phyloP scores from a whole-genome alignment of 202 grass and related monocot genomes.

The Brachypodium distachyon region DNA sequence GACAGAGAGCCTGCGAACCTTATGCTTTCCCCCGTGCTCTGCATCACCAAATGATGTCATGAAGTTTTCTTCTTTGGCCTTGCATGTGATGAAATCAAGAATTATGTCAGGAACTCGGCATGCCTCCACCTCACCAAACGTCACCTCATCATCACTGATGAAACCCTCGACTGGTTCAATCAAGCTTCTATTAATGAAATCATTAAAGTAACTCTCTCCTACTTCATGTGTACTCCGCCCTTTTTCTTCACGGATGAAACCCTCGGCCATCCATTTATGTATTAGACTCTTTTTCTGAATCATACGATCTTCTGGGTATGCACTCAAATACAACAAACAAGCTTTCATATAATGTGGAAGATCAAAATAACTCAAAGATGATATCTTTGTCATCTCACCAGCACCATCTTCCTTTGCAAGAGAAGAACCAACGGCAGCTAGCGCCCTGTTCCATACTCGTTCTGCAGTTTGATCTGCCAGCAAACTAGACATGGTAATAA shows the following conservation, averaged over 20 bases:
- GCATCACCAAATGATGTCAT: neutral
- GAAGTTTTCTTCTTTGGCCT: slow-evolving; percentile 20
- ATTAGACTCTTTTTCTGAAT: slow-evolving; percentile 1
- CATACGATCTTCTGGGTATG: slow-evolving; percentile 28
- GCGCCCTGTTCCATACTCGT: slow-evolving; percentile 3
- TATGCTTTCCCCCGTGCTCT: neutral
- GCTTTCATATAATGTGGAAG: slow-evolving; percentile 25
- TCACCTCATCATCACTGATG: too few species aligned
- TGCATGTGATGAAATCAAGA: too few species aligned
- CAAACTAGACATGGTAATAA: slow-evolving; percentile 31
- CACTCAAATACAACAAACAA: slow-evolving; percentile 38
- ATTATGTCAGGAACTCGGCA: slow-evolving; percentile 32
- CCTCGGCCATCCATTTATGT: slow-evolving; percentile 36
- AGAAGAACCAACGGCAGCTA: slow-evolving; percentile 1
- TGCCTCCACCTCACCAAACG: slow-evolving; percentile 5
- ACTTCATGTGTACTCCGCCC: neutral
- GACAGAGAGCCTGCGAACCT: neutral
- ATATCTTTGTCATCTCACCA: slow-evolving; percentile 19
- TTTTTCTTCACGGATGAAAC: neutral
- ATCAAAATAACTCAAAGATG: slow-evolving; percentile 34
- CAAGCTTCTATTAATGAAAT: slow-evolving; percentile 33
- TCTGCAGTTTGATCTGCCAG: slow-evolving; percentile 4
- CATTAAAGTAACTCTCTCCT: slow-evolving; percentile 13
- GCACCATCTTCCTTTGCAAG: neutral
- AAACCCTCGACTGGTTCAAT: neutral